Base-by-base conservation (phyloP, 1,139 yeast genomes). In the Schwanniomyces etchellsii region DNA sequence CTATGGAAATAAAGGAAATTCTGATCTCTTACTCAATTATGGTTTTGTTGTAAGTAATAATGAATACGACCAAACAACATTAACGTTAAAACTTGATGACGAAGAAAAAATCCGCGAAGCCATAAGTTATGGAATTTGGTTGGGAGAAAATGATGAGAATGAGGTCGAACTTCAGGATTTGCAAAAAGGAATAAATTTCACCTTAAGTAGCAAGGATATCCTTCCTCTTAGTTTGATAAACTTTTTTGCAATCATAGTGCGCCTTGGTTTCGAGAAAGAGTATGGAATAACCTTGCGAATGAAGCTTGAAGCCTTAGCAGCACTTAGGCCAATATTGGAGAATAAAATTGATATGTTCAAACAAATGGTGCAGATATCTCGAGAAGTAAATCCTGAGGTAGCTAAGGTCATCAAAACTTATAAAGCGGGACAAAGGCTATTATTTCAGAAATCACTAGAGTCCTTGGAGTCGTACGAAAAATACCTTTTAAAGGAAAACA, bases 1-100 rank as follows among this genome's bases (percentile, higher is more conserved):
- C 23, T 35, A 35, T 26, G 38, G 38, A 23, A 27, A 35, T 22
- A 35, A 33, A 17, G 16, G 36, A 16, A 35, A 35, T 21, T 20
- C 22, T n/a, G 34, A 30, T 10, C 30, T 35, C 7, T 27, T 35
- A 18, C 29, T 35, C 6, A 32, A 28, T 20, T 35, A 35, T 31
- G 38, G 38, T 12, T 35, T 33, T 27, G 33, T 28, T 16, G 17
- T 24, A 14, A 32, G 27, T 18, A 28, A 27, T n/a, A 35, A 35
- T 26, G 21, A 24, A 20, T 29, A 26, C 23, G 38, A 35, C 27
- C 27, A 28, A 10, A 31, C 36, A 6, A 28, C 33, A 15, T 28
- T 35, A 16, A 28, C 35, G 14, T 24, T 35, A 24, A 28, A 28
- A 29, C 9, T 35, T 16, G 28, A 22, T 20, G 24, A 28, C 6